A percentile compares a stretch with the other conserved stretches of the same genome.
These are phyloP conservation scores for Trichosanthes truncata DNA, from an alignment of 306 rosid genomes.

Conservation along the genomic window DNA sequence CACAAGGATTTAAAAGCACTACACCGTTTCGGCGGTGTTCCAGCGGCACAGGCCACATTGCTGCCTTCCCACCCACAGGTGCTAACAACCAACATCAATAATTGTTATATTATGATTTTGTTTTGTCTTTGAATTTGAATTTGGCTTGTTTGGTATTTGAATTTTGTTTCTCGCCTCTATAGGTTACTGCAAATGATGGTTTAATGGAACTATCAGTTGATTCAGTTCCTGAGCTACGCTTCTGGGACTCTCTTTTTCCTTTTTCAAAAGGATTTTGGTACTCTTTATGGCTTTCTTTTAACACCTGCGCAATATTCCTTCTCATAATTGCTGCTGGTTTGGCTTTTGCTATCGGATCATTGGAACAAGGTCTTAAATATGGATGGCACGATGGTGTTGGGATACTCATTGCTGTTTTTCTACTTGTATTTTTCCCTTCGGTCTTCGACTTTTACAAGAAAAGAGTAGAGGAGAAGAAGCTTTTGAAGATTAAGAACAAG, in stretches of 20 bases:
- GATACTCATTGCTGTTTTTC: constrained; percentile 19
- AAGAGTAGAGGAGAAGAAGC: constrained; percentile 15
- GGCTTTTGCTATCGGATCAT: constrained; percentile 27
- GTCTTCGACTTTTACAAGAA: constrained; percentile 15
- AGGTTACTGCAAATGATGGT: not conserved
- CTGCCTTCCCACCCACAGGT: too few relatives aligned
- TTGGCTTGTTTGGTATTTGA: not conserved
- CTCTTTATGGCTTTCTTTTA: constrained; percentile 19
- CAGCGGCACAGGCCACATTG: too few relatives aligned
- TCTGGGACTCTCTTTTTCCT: not conserved
- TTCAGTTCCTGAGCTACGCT: not conserved
- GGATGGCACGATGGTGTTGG: constrained; percentile 60
- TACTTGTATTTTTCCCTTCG: constrained; percentile 29
- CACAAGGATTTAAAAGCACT: constrained; percentile 21
- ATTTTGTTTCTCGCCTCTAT: not conserved
- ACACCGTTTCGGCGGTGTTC: constrained; percentile 20
- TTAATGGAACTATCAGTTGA: not conserved
- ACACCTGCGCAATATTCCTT: constrained; percentile 17
- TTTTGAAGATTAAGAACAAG: constrained; percentile 16
- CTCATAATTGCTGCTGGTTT: constrained; percentile 32
- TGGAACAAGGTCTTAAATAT: constrained; percentile 31
- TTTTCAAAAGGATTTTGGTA: constrained; percentile 14
- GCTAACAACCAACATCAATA: too few relatives aligned
- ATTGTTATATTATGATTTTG: too few relatives aligned
- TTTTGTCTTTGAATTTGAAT: too few relatives aligned